Conservation (phyloP, 768 basidiomycete genomes). For the Fomitopsis serialis region DNA sequence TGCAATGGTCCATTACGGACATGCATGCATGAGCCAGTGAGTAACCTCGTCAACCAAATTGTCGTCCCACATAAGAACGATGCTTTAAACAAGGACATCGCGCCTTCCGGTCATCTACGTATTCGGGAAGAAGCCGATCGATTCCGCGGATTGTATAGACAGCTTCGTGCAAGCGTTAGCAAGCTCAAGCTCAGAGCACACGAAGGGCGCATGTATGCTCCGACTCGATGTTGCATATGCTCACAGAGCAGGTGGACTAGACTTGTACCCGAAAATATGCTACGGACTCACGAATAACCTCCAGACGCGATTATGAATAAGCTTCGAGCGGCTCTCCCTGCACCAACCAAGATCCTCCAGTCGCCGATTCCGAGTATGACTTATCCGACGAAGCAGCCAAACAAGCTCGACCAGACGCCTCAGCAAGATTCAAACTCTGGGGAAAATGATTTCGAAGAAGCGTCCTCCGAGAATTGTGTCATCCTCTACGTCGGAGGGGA, state of each 20-base stretch:
- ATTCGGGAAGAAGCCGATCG: constrained; percentile 71
- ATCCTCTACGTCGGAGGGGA: constrained; percentile 74
- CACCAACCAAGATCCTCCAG: constrained; percentile 31
- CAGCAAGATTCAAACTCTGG: not conserved
- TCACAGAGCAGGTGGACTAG: constrained; percentile 50
- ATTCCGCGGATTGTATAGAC: constrained; percentile 45
- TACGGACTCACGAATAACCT: not conserved
- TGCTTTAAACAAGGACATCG: constrained; percentile 54
- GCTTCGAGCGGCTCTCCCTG: constrained; percentile 24
- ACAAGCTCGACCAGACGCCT: not conserved
- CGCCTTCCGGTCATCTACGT: constrained; percentile 88
- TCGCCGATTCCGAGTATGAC: constrained; percentile 19
- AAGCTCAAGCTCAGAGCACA: not conserved
- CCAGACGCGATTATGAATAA: constrained; percentile 30
- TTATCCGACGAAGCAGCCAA: not conserved
- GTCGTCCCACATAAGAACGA: not conserved
- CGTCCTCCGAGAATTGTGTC: constrained; percentile 23
- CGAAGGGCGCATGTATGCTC: constrained; percentile 39
- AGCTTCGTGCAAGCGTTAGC: constrained; percentile 34
- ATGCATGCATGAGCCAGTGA: constrained; percentile 92
- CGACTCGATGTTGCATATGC: constrained; percentile 77
- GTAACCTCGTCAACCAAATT: constrained; percentile 22
- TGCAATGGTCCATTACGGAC: constrained; percentile 90
- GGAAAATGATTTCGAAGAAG: not conserved
- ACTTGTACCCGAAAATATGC: not conserved